These are phyloP conservation scores for Amylocarpus encephaloides DNA, from an alignment of 2,329 filamentous ascomycete species.

Conservation along the genomic window DNA sequence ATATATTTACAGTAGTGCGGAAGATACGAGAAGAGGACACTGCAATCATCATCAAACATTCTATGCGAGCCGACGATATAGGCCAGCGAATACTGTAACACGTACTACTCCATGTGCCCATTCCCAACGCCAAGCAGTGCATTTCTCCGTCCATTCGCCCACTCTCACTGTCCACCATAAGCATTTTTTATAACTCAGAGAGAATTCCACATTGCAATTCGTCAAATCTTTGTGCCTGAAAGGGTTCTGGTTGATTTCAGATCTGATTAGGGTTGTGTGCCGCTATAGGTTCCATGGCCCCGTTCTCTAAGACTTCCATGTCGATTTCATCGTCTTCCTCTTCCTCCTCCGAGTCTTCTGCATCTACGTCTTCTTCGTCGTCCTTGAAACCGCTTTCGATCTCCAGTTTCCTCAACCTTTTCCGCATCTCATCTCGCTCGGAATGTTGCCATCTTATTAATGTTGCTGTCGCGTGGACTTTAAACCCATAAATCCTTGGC, in stretches of 20 bases:
- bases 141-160: conserved; percentile 4
- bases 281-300: conserved; percentile 16
- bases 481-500: conserved; percentile 90
- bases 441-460: conserved; percentile 86
- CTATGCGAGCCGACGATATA: no score
- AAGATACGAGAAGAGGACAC: no score
- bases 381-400: conserved; percentile 78
- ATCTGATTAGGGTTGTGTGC: conserved; percentile 7
- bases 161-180: not conserved
- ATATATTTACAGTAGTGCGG: not conserved
- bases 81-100: no score
- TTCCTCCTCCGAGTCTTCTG: conserved; percentile 52
- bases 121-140: conserved; percentile 18
- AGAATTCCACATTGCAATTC: not conserved
- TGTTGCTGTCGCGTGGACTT: conserved; percentile 83
- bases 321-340: conserved; percentile 37
- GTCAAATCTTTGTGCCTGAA: not conserved
- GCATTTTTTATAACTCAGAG: not conserved
- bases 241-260: conserved; percentile 10
- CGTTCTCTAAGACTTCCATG: conserved; percentile 25
- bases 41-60: no score
- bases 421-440: conserved; percentile 75
- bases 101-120: no score
- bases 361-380: conserved; percentile 51
- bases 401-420: conserved; percentile 61